Conservation (phyloP, 495 filamentous ascomycete genomes). For the Neurospora cerealis region DNA sequence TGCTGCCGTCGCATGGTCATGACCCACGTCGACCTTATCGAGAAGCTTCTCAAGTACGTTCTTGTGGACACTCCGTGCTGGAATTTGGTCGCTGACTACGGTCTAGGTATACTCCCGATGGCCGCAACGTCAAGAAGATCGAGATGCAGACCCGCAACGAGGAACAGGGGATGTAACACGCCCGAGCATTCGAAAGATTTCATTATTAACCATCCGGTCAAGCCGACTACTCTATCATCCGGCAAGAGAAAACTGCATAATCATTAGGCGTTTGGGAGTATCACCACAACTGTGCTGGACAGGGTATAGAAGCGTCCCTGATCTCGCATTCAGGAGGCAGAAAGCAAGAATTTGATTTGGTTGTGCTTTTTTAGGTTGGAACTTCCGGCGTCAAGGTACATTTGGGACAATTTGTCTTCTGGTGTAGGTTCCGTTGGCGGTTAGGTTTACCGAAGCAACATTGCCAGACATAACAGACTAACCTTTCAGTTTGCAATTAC, state of each 20-base stretch:
- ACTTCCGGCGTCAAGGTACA: background rate
- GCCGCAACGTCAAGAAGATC: constrained; percentile 44
- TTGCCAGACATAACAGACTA: background rate
- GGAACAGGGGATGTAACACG: background rate
- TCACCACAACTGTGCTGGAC: background rate
- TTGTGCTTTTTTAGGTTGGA: background rate
- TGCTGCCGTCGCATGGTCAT: constrained; percentile 98
- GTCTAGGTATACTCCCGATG: constrained; percentile 39
- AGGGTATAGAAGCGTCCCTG: background rate
- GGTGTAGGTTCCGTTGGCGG: background rate
- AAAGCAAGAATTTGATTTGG: background rate
- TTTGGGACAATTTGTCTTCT: background rate
- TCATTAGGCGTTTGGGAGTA: background rate
- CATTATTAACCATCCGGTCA: background rate
- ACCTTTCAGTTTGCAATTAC: background rate
- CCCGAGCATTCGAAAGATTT: background rate
- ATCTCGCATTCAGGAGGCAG: background rate
- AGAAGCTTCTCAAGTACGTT: constrained; percentile 88
- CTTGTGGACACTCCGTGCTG: background rate
- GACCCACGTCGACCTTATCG: constrained; percentile 98
- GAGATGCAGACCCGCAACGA: constrained; percentile 6
- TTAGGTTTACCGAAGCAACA: background rate
- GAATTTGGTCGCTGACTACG: background rate
- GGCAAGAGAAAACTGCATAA: background rate
- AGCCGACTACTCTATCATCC: background rate